Evolutionary conservation across 2,329 filamentous ascomycete species (phyloP).

Genomic region (Domatiomyces globalis): DNA sequence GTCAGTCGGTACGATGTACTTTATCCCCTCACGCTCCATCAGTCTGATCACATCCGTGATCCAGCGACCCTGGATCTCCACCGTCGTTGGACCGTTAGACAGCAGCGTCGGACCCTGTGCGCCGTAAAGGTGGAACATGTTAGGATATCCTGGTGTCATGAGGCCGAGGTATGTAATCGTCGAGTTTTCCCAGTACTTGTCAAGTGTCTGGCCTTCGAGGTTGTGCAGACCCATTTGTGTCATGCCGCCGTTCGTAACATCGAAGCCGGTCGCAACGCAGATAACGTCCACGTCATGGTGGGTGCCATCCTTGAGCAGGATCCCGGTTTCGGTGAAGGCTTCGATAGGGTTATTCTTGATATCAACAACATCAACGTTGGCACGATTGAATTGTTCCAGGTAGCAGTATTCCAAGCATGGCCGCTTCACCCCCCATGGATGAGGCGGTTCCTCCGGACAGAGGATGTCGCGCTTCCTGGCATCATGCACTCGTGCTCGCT

Average conservation of each 20-base stretch:
- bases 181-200: conserved; percentile 25
- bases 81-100: conserved; percentile 41
- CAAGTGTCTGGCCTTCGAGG: conserved; percentile 24
- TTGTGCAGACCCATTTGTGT: conserved; percentile 28
- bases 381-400: conserved; percentile 36
- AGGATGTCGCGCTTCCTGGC: conserved; percentile 38
- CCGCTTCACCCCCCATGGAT: conserved; percentile 43
- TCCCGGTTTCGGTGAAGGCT: conserved; percentile 27
- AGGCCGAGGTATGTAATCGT: conserved; percentile 30
- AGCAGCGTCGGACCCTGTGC: conserved; percentile 43
- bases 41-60: conserved; percentile 36
- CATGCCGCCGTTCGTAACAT: conserved; percentile 30
- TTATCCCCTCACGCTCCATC: conserved; percentile 35
- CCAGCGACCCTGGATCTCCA: conserved; percentile 46
- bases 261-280: conserved; percentile 32
- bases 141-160: conserved; percentile 31
- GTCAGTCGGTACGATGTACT: conserved; percentile 37
- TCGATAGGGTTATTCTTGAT: conserved; percentile 25
- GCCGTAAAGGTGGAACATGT: conserved; percentile 42
- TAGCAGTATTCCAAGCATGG: conserved; percentile 36
- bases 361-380: conserved; percentile 35
- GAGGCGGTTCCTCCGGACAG: conserved; percentile 38
- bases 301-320: conserved; percentile 28
- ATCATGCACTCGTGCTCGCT: conserved; percentile 37
- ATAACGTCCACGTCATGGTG: conserved; percentile 29